These are phyloP conservation scores for Raffaelea deltoideospora DNA, from an alignment of 2,329 filamentous ascomycete species.

Conservation along the genomic window DNA sequence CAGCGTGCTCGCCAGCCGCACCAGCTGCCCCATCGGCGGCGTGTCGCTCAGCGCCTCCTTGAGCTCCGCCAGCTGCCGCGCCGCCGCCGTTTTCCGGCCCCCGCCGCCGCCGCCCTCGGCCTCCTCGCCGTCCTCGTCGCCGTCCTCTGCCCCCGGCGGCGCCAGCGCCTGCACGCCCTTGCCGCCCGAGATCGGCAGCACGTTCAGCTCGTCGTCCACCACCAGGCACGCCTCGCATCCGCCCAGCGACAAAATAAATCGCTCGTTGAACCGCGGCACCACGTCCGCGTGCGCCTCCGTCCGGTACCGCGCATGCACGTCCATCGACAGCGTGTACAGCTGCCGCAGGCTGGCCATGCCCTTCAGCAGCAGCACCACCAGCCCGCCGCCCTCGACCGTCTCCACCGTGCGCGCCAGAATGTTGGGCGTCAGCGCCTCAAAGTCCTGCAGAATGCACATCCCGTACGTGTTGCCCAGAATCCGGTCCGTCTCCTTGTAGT, in stretches of 20 bases:
- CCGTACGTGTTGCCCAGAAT: constrained; percentile 87
- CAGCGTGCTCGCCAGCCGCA: constrained; percentile 74
- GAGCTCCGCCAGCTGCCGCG: constrained; percentile 66
- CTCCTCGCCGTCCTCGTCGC: constrained; percentile 51
- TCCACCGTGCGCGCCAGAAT: constrained; percentile 87
- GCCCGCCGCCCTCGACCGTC: constrained; percentile 88
- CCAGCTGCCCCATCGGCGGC: constrained; percentile 70
- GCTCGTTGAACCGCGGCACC: constrained; percentile 90
- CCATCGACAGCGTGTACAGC: constrained; percentile 93
- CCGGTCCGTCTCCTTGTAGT: constrained; percentile 99
- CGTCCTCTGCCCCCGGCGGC: too few species aligned
- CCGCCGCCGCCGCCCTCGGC: constrained; percentile 43
- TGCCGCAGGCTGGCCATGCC: constrained; percentile 96
- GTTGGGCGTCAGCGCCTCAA: constrained; percentile 96
- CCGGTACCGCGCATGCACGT: constrained; percentile 88
- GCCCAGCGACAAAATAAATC: constrained; percentile 90
- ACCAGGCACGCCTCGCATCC: constrained; percentile 89
- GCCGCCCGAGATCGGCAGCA: constrained; percentile 88
- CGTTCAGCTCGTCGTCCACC: constrained; percentile 94
- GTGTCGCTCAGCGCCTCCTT: constrained; percentile 79
- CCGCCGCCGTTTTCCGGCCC: constrained; percentile 51
- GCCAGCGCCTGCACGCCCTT: constrained; percentile 77
- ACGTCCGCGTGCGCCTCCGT: constrained; percentile 95
- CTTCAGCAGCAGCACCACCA: constrained; percentile 83
- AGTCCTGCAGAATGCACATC: constrained; percentile 82